phyloP scores from a whole-genome alignment of 164 flowering plant genomes.

The Vitis labrusca region DNA sequence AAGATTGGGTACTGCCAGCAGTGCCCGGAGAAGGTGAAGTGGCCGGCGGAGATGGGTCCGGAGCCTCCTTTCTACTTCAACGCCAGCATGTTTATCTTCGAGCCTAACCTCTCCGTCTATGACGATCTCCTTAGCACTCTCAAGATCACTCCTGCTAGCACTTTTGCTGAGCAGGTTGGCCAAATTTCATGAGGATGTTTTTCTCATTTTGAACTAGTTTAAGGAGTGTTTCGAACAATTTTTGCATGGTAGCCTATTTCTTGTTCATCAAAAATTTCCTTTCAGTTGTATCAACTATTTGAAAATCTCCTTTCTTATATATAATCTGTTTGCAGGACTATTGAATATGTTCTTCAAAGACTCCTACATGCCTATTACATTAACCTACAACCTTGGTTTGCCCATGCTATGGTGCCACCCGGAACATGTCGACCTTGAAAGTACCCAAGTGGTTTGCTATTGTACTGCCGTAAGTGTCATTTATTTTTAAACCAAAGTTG shows the following conservation, averaged over 20 bases:
- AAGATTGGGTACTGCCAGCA: constrained; percentile 20
- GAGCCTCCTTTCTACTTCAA: constrained; percentile 20
- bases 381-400: constrained; percentile 46
- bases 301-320: no score
- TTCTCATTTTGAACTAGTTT: no score
- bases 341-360: constrained; percentile 62
- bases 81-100: constrained; percentile 20
- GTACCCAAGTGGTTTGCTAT: constrained; percentile 60
- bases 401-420: constrained; percentile 71
- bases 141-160: constrained; percentile 8
- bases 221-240: no score
- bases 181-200: no score
- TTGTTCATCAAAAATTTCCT: no score
- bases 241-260: no score
- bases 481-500: constrained; percentile 36
- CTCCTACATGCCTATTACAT: constrained; percentile 52
- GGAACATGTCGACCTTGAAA: constrained; percentile 41
- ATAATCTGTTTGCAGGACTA: constrained; percentile 1
- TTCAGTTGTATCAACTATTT: no score
- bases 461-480: constrained; percentile 51
- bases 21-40: constrained; percentile 10
- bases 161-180: constrained; percentile 16
- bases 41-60: constrained; percentile 13
- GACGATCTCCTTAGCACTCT: constrained; percentile 7
- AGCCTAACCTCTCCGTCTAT: constrained; percentile 10